Conservation (phyloP, 768 basidiomycete genomes). For the Termitomyces sp. region DNA sequence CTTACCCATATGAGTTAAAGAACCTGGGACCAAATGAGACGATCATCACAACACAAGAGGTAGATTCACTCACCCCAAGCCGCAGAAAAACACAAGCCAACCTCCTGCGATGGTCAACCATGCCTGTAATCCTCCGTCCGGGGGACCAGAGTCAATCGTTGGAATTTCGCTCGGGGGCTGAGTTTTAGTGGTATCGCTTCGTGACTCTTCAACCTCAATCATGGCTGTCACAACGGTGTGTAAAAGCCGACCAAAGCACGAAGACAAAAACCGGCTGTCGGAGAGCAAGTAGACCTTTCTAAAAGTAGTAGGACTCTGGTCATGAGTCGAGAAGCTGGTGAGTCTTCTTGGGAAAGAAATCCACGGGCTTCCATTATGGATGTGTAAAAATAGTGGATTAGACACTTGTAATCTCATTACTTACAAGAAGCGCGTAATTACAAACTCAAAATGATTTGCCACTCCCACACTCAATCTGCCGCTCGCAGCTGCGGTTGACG, state of each 20-base stretch:
- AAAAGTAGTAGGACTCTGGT: neutral
- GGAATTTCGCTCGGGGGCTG: neutral
- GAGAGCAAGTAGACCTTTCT: neutral
- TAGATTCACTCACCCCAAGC: slow-evolving; percentile 7
- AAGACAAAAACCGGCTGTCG: neutral
- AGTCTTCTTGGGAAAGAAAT: neutral
- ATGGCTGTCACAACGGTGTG: neutral
- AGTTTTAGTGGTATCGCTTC: neutral
- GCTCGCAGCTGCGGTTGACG: neutral
- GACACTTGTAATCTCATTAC: neutral
- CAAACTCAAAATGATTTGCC: neutral
- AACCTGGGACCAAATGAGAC: slow-evolving; percentile 2
- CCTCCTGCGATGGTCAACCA: slow-evolving; percentile 14
- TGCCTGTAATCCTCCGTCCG: slow-evolving; percentile 10
- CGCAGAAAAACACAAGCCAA: slow-evolving; percentile 15
- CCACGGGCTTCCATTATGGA: neutral
- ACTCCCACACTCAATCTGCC: neutral
- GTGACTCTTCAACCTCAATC: neutral
- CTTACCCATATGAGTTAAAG: slow-evolving; percentile 15
- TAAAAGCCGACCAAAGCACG: neutral
- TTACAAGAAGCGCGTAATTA: neutral
- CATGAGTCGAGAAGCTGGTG: neutral
- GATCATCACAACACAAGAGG: neutral
- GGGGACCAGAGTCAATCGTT: neutral
- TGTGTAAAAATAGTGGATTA: neutral